A percentile compares a stretch with the other conserved stretches of the same genome.
These are phyloP conservation scores for Penicillium sp. DNA, from an alignment of 2,329 filamentous ascomycete genomes.

Conservation along the genomic window DNA sequence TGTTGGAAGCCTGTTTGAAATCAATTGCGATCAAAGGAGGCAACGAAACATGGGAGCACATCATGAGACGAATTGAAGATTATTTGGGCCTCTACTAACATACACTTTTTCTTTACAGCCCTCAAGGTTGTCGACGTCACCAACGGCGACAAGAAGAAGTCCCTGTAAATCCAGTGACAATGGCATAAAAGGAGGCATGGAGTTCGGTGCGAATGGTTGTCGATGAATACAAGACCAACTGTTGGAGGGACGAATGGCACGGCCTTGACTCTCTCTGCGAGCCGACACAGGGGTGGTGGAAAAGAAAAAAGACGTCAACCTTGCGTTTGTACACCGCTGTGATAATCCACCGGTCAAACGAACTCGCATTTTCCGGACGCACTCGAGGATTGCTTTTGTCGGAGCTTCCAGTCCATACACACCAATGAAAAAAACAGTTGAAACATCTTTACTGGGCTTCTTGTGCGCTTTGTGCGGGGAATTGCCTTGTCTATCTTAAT, in stretches of 20 bases:
- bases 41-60: not conserved
- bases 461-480: conserved; percentile 1
- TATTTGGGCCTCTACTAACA: conserved; percentile 19
- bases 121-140: conserved; percentile 48
- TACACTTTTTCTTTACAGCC: conserved; percentile 28
- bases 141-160: conserved; percentile 48
- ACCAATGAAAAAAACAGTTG: conserved; percentile 43
- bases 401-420: conserved; percentile 34
- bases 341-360: conserved; percentile 26
- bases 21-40: not conserved
- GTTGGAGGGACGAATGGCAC: conserved; percentile 27
- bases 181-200: conserved; percentile 28
- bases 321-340: conserved; percentile 29
- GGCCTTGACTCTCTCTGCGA: conserved; percentile 31
- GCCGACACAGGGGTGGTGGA: conserved; percentile 30
- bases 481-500: not conserved
- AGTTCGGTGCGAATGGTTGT: conserved; percentile 27
- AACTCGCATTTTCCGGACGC: conserved; percentile 33
- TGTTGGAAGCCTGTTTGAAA: not conserved
- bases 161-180: conserved; percentile 39
- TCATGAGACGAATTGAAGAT: not conserved
- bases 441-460: conserved; percentile 30
- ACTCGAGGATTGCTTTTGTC: conserved; percentile 30
- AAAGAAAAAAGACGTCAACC: conserved; percentile 14
- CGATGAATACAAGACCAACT: conserved; percentile 29